Base-by-base conservation (phyloP, 2,329 filamentous ascomycete species). In the Dactylellina drechsleri region DNA sequence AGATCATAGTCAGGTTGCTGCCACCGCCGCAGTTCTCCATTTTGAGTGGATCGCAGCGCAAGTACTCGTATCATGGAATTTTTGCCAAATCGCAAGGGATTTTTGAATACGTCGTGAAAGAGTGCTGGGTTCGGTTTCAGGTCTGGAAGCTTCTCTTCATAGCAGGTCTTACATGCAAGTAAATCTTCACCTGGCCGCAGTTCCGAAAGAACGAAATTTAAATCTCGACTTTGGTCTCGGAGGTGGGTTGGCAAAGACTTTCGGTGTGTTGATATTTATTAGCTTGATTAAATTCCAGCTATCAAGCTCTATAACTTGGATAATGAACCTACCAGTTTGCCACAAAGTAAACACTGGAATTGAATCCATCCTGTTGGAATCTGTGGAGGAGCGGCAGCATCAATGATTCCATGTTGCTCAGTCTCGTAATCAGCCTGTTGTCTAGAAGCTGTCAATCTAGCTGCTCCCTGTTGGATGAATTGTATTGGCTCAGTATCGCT, bases 61-160 rank as follows among this genome's bases (percentile, higher is more conserved):
- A 74, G 50, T 2, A 67, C 70, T 16, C 70, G 49, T n/a, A 74
- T 74, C 70, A 74, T 66, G 20, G 18, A 12, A 4, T 40, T 16
- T 7, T n/a, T 10, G 16, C 15, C 3, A 2, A 45, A n/a, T 2
- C 13, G 4, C 13, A 7, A 1, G 50, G 36, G 7, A 20, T 12
- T 1, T 40, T 62, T 47, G 43, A 74, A 74, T 6, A 74, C 18
- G 13, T 18, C 0, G 12, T 54, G 62, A 56, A 56, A 36, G 31
- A 36, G 31, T 7, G 31, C 10, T 12, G 50, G 56, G 16, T 49
- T 58, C 20, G 23, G n/a, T 16, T 73, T 54, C 1, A 73, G 23
- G 1, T 41, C n/a, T 3, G 56, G 36, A 36, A 68, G 60, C 40
- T 54, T 28, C 6, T 8, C 15, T 1, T 15, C 3, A 49, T 50